Base-by-base conservation (phyloP, 2,329 filamentous ascomycete genomes). In the Sclerotinia trifoliorum region DNA sequence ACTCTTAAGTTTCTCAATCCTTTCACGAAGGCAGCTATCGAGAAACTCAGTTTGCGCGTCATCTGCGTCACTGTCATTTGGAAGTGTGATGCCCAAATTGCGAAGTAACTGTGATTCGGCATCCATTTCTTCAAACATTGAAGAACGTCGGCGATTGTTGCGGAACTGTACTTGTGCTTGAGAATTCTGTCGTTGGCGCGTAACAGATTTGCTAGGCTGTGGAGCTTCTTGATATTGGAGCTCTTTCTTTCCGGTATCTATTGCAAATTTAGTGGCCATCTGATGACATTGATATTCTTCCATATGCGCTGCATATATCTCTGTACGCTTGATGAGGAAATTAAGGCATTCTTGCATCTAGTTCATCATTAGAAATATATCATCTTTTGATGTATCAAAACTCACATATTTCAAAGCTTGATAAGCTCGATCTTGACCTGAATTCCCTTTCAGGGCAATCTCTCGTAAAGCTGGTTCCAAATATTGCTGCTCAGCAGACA, bases 401-500 rank as follows among this genome's bases (percentile, higher is more conserved):
- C 83, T 46, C 75, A 87, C 85, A 71, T 88, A 88, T 73, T 79
- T 75, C 1, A 86, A 73, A 2, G 84, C 84, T 6, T 80, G 79
- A 0, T 80, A 78, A 0, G 84, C 82, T 46, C 81, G 80, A 13
- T 77, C 77, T n/a, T 83, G 71, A 29, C 78, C 81, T 49, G 82
- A 79, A 0, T 81, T 80, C 62, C 80, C 82, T 67, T 79, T 81
- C 2, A 79, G 77, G 8, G 82, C 78, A 5, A 84, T 75, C 0
- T 80, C 78, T 67, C 79, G 78, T 7, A 86, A 78, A 1, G 89
- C 86, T 0, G 89, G 89, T 69, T 86, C 84, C 6, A 90, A 81
- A 72, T 88, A 84, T 74, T 90, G 87, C 73, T 90, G 85, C 71
- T 91, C 88, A 0, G 88, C 83, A 0, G 89, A 86, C 86, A 92